Evolutionary conservation across 208 protist species (phyloP).

Genomic region (Strigomonas galati): DNA sequence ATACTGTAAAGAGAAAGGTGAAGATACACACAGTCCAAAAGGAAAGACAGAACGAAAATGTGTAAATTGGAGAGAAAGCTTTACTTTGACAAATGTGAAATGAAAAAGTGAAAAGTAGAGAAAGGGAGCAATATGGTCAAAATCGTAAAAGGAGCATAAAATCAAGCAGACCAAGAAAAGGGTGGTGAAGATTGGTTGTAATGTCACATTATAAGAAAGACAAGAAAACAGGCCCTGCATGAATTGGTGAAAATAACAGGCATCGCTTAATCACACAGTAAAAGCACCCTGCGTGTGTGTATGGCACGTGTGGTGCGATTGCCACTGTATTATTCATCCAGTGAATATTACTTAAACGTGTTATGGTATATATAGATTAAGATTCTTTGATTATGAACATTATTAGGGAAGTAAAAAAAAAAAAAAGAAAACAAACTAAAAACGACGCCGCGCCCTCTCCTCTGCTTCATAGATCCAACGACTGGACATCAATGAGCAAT

Average conservation of each 20-base stretch:
- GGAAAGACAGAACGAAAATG: background rate
- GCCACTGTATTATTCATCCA: background rate
- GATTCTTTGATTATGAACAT: background rate
- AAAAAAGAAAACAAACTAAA: background rate
- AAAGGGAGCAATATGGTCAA: background rate
- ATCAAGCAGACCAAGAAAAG: background rate
- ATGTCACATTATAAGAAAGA: background rate
- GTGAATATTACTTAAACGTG: background rate
- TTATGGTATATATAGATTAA: background rate
- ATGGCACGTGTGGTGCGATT: no score
- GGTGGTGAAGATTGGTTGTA: background rate
- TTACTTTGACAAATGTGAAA: no score
- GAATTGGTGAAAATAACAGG: background rate
- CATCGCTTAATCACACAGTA: background rate
- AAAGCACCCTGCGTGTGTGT: no score
- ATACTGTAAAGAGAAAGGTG: background rate
- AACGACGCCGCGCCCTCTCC: background rate
- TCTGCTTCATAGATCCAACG: conserved; percentile 56
- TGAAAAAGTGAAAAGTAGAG: no score
- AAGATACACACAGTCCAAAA: background rate
- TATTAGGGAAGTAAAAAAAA: background rate
- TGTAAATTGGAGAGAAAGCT: background rate
- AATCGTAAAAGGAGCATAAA: background rate
- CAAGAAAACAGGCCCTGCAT: background rate
- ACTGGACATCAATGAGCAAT: conserved; percentile 59